Base-by-base conservation (phyloP, 129 eudicot genomes). In the Rutidosis leptorrhynchoides region DNA sequence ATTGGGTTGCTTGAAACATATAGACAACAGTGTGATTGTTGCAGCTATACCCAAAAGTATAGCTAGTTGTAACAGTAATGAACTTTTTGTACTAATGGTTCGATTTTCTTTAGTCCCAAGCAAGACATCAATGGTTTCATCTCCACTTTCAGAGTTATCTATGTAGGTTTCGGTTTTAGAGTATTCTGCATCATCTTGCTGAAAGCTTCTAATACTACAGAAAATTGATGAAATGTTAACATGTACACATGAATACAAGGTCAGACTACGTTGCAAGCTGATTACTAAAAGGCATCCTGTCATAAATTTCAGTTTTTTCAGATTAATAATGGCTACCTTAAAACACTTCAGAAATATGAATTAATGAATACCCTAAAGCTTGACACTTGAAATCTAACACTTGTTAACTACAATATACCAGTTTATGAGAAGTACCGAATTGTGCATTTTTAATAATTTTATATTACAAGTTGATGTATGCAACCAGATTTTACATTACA, bases 11-110 rank as follows among this genome's bases (percentile, higher is more conserved):
- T 79, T 87, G 68, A 84, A 62, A 55, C 58, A 65, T 62, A 87
- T 69, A 27, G 94, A 90, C 49, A 85, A 24, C 28, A 90, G 16
- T 29, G 97, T 87, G 35, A 77, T 49, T 0, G 90, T 86, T 55
- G 77, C 84, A 74, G 96, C 96, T 67, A 90, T 46, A 58, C 95
- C 96, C 45, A 87, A 32, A 58, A 71, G 78, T 80, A 90, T 81
- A 51, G 84, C 93, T 57, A 90, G 62, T 78, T 76, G 90, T 33
- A 86, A 84, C 57, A 90, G 78, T 71, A 90, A 83, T 46, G 93
- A 72, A 70, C 77, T 81, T 65, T 82, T 82, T 68, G 75, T 75
- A 14, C 77, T 80, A 56, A 58, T 69, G 67, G 71, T 62, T 77
- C 55, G 64, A 53, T 21, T 64, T 78, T 78, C 74, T 54, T 57